Evolutionary conservation across 805 yeast species (phyloP).

Genomic region (Wickerhamomyces chambardii): DNA sequence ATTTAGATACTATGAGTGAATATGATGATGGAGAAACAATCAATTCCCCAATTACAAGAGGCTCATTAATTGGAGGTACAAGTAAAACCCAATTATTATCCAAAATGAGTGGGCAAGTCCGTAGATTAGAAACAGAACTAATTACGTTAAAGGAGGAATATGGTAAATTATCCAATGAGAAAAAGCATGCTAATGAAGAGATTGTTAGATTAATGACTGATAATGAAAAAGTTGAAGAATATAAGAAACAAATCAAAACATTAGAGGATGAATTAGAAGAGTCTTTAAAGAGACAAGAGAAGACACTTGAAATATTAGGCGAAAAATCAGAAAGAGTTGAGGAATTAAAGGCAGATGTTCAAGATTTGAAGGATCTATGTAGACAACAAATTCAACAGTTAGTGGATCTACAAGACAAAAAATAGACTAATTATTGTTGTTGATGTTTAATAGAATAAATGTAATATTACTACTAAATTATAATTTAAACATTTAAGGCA

Average conservation of each 20-base stretch:
- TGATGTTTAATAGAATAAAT: too few species aligned
- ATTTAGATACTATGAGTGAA: conserved; percentile 1
- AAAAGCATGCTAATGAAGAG: conserved; percentile 61
- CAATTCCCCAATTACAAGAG: conserved; percentile 10
- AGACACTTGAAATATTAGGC: conserved; percentile 66
- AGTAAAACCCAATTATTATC: conserved; percentile 52
- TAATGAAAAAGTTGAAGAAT: conserved; percentile 32
- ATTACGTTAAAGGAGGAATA: conserved; percentile 57
- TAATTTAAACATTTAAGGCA: too few species aligned
- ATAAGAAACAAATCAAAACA: conserved; percentile 26
- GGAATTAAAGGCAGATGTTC: conserved; percentile 82
- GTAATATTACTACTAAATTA: too few species aligned
- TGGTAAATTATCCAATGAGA: conserved; percentile 40
- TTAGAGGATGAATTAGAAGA: conserved; percentile 24
- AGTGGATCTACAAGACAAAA: conserved; percentile 46
- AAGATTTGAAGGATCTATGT: conserved; percentile 80
- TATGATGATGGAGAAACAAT: conserved; percentile 7
- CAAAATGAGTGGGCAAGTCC: conserved; percentile 66
- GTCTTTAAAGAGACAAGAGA: conserved; percentile 29
- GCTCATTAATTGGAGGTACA: conserved; percentile 23
- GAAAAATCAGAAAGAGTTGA: conserved; percentile 82
- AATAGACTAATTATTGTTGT: too few species aligned
- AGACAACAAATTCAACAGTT: conserved; percentile 81
- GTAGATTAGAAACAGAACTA: conserved; percentile 76
- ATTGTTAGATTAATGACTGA: conserved; percentile 49